A percentile compares a stretch with the other conserved stretches of the same genome.
Conservation (phyloP, 2,329 filamentous ascomycete genomes). For the Lachnellula subtilissima region DNA sequence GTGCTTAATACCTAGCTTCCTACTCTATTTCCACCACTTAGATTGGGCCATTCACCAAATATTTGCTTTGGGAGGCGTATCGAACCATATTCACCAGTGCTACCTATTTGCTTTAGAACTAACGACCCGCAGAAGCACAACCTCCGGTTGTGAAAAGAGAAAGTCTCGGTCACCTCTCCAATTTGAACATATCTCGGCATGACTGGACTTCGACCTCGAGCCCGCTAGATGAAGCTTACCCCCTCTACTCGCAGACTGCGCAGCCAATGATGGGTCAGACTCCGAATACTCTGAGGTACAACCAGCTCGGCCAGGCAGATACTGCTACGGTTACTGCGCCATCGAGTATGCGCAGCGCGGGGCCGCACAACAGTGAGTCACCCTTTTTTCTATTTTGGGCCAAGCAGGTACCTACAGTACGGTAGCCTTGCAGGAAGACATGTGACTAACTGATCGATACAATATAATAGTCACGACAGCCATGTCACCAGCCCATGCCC, state of each 20-base stretch:
- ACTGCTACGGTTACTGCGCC: slow-evolving; percentile 9
- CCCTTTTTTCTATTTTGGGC: slow-evolving; percentile 2
- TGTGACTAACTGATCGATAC: slow-evolving; percentile 23
- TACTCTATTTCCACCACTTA: neutral
- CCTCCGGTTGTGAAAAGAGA: slow-evolving; percentile 11
- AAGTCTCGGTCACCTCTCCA: slow-evolving; percentile 3
- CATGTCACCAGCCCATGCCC: slow-evolving; percentile 5
- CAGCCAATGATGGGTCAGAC: slow-evolving; percentile 4
- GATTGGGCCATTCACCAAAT: neutral
- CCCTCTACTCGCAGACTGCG: slow-evolving; percentile 4
- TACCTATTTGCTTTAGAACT: neutral
- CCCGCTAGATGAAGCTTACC: slow-evolving; percentile 1
- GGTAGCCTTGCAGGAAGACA: slow-evolving; percentile 12
- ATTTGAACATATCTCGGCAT: neutral
- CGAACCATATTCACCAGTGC: too few relatives aligned
- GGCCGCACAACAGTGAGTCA: slow-evolving; percentile 16
- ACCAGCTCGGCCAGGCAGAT: slow-evolving; percentile 16
- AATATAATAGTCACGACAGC: slow-evolving; percentile 7
- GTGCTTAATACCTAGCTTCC: too few relatives aligned
- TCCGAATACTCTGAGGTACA: neutral
- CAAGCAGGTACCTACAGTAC: neutral
- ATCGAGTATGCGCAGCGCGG: slow-evolving; percentile 5
- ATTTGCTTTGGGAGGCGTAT: too few relatives aligned
- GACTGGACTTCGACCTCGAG: slow-evolving; percentile 8
- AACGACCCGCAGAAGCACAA: slow-evolving; percentile 4